Percentiles rank a stretch among this genome's conserved stretches.
phyloP scores from a whole-genome alignment of 225 moss, liverwort and hornwort species.

The Pleurozium schreberi region DNA sequence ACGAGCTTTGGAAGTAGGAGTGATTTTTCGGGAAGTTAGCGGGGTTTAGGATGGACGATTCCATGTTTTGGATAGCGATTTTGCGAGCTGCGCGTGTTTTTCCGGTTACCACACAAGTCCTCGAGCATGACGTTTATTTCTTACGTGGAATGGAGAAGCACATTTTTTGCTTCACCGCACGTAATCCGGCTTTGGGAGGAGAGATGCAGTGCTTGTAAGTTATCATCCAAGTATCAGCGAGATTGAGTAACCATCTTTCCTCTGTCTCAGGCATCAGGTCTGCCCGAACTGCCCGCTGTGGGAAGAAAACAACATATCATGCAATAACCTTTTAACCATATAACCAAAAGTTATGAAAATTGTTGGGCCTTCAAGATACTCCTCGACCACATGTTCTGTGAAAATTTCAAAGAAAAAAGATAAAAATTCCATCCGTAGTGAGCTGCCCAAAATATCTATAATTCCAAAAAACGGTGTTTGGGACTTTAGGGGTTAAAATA shows the following conservation, averaged over 20 bases:
- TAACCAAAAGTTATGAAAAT: too few relatives aligned
- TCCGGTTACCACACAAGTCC: neutral
- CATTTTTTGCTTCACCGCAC: neutral
- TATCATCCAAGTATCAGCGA: neutral
- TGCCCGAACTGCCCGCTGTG: too few relatives aligned
- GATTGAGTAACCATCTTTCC: neutral
- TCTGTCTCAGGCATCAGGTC: slow-evolving; percentile 49
- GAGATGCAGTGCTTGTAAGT: neutral
- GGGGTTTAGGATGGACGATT: neutral
- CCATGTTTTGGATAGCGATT: neutral
- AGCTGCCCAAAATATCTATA: too few relatives aligned
- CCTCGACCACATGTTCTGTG: too few relatives aligned
- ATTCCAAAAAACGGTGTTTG: too few relatives aligned
- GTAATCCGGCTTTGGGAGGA: neutral
- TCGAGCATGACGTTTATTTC: neutral
- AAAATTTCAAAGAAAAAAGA: too few relatives aligned
- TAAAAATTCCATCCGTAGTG: too few relatives aligned
- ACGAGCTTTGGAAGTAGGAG: neutral
- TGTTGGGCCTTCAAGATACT: too few relatives aligned
- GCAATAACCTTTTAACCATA: too few relatives aligned
- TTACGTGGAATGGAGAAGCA: neutral
- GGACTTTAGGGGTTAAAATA: too few relatives aligned
- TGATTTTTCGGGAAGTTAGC: neutral
- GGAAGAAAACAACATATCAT: too few relatives aligned
- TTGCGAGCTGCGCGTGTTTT: neutral